A percentile compares a stretch with the other conserved stretches of the same genome.
Evolutionary conservation across 345 rosid species (phyloP).

Genomic region (Camelina sativa): DNA sequence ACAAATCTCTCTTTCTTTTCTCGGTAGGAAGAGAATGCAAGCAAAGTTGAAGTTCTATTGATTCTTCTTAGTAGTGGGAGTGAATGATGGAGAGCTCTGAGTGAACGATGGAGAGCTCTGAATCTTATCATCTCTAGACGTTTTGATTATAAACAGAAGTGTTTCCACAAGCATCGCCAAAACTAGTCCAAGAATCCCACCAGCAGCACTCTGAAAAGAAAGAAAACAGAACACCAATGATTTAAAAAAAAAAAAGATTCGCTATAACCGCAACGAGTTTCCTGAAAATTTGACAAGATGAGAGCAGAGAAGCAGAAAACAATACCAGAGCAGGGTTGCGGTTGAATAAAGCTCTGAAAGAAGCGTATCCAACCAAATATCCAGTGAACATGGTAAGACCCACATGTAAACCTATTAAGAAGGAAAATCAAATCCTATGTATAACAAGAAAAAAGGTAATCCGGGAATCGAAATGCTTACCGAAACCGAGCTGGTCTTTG

Average conservation of each 20-base stretch:
- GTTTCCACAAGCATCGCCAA: conserved; percentile 90
- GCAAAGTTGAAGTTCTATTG: conserved; percentile 51
- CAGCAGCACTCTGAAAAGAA: conserved; percentile 77
- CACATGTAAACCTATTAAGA: conserved; percentile 77
- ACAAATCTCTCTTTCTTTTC: neutral
- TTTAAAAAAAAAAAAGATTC: neutral
- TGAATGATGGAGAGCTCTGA: conserved; percentile 43
- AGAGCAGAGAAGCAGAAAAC: neutral
- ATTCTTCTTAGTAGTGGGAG: conserved; percentile 68
- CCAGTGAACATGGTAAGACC: conserved; percentile 90
- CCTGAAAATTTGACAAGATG: neutral
- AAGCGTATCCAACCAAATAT: conserved; percentile 78
- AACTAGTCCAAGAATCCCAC: conserved; percentile 93
- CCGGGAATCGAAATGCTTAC: conserved; percentile 40
- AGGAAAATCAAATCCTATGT: neutral
- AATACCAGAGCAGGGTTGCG: conserved; percentile 72
- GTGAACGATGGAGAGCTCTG: conserved; percentile 44
- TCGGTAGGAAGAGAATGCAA: neutral
- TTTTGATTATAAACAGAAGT: conserved; percentile 79
- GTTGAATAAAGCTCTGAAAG: conserved; percentile 88
- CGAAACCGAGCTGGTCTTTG: conserved; percentile 97
- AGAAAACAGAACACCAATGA: neutral
- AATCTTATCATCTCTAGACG: conserved; percentile 54
- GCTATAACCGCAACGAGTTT: neutral
- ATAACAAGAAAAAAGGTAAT: neutral